phyloP scores from a whole-genome alignment of 495 filamentous ascomycete species.

The Hypomontagnella monticulosa region DNA sequence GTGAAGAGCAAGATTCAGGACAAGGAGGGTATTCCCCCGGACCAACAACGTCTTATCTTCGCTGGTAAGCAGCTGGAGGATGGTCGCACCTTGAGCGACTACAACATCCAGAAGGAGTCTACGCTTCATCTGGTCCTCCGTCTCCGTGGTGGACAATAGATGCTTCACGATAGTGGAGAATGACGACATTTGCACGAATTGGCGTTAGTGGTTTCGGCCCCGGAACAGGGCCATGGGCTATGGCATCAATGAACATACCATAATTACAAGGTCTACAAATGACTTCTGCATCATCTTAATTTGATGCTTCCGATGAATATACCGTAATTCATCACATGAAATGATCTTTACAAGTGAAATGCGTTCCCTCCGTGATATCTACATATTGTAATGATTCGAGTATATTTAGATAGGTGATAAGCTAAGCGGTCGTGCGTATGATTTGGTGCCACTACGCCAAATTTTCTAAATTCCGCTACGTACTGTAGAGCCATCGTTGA shows the following conservation, averaged over 20 bases:
- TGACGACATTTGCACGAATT: slow-evolving; percentile 40
- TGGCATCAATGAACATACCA: slow-evolving; percentile 27
- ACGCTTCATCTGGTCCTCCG: slow-evolving; percentile 89
- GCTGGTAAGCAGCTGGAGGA: slow-evolving; percentile 93
- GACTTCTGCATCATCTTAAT: slow-evolving; percentile 9
- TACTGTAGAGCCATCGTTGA: neutral
- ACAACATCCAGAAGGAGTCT: slow-evolving; percentile 95
- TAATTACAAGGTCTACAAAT: slow-evolving; percentile 12
- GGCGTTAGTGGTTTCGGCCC: slow-evolving; percentile 39
- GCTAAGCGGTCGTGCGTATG: too few species aligned
- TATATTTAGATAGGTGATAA: too few species aligned
- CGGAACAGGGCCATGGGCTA: slow-evolving; percentile 21
- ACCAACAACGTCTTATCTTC: slow-evolving; percentile 90
- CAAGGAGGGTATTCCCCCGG: slow-evolving; percentile 90
- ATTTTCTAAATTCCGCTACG: neutral
- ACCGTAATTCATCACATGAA: slow-evolving; percentile 12
- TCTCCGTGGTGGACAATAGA: slow-evolving; percentile 83
- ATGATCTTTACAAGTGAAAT: neutral
- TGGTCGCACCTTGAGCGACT: slow-evolving; percentile 83
- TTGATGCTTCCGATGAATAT: slow-evolving; percentile 30
- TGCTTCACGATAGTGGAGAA: slow-evolving; percentile 21
- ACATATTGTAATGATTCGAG: too few species aligned
- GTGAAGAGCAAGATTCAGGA: slow-evolving; percentile 94
- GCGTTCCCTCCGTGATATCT: too few species aligned
- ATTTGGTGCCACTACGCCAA: too few species aligned